A percentile compares a stretch with the other conserved stretches of the same genome.
Conservation (phyloP, 768 basidiomycete species). For the Phlebiopsis flavidoalba region DNA sequence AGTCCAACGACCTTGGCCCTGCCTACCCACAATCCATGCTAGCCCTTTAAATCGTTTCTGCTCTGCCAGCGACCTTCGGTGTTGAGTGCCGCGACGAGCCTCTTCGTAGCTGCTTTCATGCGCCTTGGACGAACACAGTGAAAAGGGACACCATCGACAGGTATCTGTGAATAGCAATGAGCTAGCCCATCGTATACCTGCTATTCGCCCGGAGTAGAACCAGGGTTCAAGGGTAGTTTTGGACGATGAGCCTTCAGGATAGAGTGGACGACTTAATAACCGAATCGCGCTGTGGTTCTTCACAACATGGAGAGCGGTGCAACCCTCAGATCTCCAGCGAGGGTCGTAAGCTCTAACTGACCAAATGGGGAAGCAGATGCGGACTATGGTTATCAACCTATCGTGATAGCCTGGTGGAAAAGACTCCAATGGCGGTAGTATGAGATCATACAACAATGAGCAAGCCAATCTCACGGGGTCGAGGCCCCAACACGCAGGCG, state of each 20-base stretch:
- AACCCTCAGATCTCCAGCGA: not conserved
- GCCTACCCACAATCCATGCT: too few species aligned
- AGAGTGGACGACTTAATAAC: not conserved
- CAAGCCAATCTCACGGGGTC: slow-evolving; percentile 2
- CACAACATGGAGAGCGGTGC: not conserved
- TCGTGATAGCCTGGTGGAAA: not conserved
- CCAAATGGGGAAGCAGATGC: not conserved
- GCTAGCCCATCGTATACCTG: not conserved
- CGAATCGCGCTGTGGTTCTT: not conserved
- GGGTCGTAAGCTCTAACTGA: not conserved
- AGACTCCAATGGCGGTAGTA: not conserved
- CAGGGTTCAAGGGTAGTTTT: not conserved
- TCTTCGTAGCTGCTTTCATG: not conserved
- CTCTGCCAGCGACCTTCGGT: not conserved
- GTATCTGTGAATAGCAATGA: not conserved
- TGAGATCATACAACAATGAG: not conserved
- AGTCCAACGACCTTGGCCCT: too few species aligned
- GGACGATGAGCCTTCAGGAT: not conserved
- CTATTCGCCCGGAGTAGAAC: not conserved
- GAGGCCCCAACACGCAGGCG: not conserved
- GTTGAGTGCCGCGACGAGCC: not conserved
- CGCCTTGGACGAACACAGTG: not conserved
- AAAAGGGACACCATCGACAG: not conserved
- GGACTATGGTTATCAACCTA: not conserved
- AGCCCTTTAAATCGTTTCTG: not conserved